A percentile compares a stretch with the other conserved stretches of the same genome.
phyloP scores from a whole-genome alignment of 2,329 filamentous ascomycete genomes.

The Aspergillus ibericus region DNA sequence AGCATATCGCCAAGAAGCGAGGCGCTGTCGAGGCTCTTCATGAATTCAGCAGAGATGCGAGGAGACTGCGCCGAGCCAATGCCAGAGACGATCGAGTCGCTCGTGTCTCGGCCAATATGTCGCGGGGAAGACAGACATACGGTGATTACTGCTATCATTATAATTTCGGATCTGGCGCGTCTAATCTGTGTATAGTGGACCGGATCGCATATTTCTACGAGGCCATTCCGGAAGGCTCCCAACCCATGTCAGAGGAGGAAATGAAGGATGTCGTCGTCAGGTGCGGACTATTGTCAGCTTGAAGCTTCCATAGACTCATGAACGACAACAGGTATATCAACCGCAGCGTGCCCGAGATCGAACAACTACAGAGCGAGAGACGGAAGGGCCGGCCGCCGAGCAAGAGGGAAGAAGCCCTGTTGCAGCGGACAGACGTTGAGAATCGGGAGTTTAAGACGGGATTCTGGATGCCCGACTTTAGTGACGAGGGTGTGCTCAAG shows the following conservation, averaged over 20 bases:
- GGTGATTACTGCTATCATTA: constrained; percentile 52
- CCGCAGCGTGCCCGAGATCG: constrained; percentile 39
- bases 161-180: not conserved
- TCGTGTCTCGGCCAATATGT: constrained; percentile 66
- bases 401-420: constrained; percentile 73
- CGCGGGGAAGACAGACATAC: constrained; percentile 72
- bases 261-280: constrained; percentile 56
- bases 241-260: constrained; percentile 38
- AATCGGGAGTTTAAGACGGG: constrained; percentile 79
- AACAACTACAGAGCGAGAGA: constrained; percentile 58
- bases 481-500: constrained; percentile 63
- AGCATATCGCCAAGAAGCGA: constrained; percentile 87
- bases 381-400: constrained; percentile 77
- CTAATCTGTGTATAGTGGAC: constrained; percentile 52
- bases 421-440: constrained; percentile 68
- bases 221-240: constrained; percentile 45
- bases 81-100: constrained; percentile 80
- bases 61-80: constrained; percentile 74
- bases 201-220: constrained; percentile 72
- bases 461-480: constrained; percentile 77
- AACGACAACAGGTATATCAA: constrained; percentile 35
- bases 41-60: constrained; percentile 83
- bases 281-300: constrained; percentile 43
- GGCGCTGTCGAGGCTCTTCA: constrained; percentile 74
- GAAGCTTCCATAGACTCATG: not conserved